Evolutionary conservation across 2,329 filamentous ascomycete genomes (phyloP), one percentile per base, ranked within the genome.

Genomic region (Diatrype stigma): DNA sequence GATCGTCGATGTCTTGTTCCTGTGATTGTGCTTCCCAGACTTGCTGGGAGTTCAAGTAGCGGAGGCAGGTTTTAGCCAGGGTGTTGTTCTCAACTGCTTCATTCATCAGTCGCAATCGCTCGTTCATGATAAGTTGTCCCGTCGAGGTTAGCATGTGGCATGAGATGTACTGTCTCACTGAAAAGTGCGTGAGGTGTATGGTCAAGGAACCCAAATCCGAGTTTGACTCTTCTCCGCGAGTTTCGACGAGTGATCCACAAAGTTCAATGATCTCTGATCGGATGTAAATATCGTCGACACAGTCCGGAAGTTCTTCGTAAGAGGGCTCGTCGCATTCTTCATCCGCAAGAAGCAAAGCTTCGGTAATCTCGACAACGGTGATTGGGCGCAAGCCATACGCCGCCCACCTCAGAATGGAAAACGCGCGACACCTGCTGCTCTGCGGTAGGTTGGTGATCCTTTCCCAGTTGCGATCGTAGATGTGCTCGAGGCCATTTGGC

Each of bases 391-490:
- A 7, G 11, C 44, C 45, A 45, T 68, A 69, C 0, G 63, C 56
- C 0, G 58, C 48, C 67, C 64, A 70, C 2, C 59, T 63, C 0
- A 72, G 50, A 1, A 72, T 53, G 0, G 58, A 49, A 2, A 69
- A 50, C 3, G 61, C 62, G 0, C 69, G 58, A 1, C 46, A 16
- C 40, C 52, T 56, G 0, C 63, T 59, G 1, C 23, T 37, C 0
- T 59, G 45, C 1, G 23, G 35, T 3, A 61, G 50, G 0, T 28
- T 1, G 0, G 22, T 28, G 0, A 70, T 65, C 19, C 48, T 60
- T 2, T 51, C 42, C 66, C 65, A 70, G 42, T 61, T 63, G 10
- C 58, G 56, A 7, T 69, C 59, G 23, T 72, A 72, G 0, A 68
- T 48, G 1, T 45, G 22, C 3, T 60, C 52, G 1, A 72, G 62